Base-by-base conservation (phyloP, 306 rosid genomes). In the Begonia loranthoides region DNA sequence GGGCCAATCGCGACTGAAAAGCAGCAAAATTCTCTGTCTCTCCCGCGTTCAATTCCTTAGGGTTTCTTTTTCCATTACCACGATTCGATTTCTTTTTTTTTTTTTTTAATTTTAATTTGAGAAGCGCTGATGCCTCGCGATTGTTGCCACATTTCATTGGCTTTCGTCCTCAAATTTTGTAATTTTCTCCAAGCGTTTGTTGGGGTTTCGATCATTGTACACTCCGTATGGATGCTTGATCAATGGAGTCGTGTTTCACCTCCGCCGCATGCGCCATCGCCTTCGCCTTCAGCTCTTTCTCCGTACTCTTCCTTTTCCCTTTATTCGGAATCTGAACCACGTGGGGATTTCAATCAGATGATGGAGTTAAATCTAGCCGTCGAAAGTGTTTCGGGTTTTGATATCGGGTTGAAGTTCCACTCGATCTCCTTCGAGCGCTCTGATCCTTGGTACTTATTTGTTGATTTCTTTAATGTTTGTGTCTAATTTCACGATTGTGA, bases 161-260 rank as follows among this genome's bases (percentile, higher is more conserved):
- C 83, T 39, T 86, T 86, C 74, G 36, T 85, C 16, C 86, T 90
- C 28, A 90, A 86, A 56, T 68, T 75, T 59, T 72, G 85, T 10
- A 82, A 78, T 69, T 86, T 80, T 19, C 83, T 90, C 65, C 99
- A 86, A 72, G 87, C 92, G 55, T 90, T 90, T 69, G 62, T 80
- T 41, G 94, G 95, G 16, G 56, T 83, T 16, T 80, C 92, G 21
- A 78, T 90, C 62, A 14, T 90, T 4, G 61, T 90, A 59, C 86
- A 86, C 67, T 86, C 95, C 10, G 13, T 66, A 63, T 90, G 95
- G 95, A 82, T 90, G 84, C 68, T 86, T 53, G 70, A 86, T 57
- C 94, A 81, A 49, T 86, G 94, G 94, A 65, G 67, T 28, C 70
- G 78, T 33, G 48, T 66, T 0, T 59, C 69, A 19, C 87, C 93